Base-by-base conservation (phyloP, 83 land plant genomes). In the Picea mariana region DNA sequence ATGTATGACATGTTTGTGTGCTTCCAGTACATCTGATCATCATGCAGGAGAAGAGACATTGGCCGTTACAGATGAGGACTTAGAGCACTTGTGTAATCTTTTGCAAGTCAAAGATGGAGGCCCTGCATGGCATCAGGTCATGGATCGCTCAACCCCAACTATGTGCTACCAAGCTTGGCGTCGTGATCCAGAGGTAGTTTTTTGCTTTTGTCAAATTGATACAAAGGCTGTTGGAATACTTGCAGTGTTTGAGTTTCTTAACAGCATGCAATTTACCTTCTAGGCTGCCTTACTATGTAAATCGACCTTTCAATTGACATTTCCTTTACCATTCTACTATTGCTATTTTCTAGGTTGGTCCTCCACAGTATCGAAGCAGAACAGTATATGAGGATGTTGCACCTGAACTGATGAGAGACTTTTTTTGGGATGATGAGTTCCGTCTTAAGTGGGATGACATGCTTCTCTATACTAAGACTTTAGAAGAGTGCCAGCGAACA, bases 101-200 rank as follows among this genome's bases (percentile, higher is more conserved):
- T 83, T 92, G 64, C 90, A 92, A 68, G 90, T 82, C 21, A 84
- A 81, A 17, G 89, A 80, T 81, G 95, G 89, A 23, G 97, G 92
- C 12, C 60, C 83, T 24, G 76, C 75, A 5, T 94, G 97, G 97
- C 95, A 94, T 78, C 79, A 71, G 82, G 62, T 90, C 89, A 92
- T 94, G 93, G 95, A 92, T 16, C 85, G 86, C 16, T 82, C 93
- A 24, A 90, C 91, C 4, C 81, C 91, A 67, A 90, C 84, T 82
- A 88, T 94, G 87, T 27, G 82, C 60, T 94, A 89, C 81, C 93
- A 92, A 85, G 96, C 96, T 72, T 94, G 96, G 96, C 90, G 91
- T 21, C 85, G 87, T 82, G 96, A 94, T n/a, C 93, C 91, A 71
- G 89, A 84, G 91, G 95, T 89, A 78, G 61, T 78, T 16, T 6